Base-by-base conservation (phyloP, 805 yeast genomes). In the Candida manassasensis region DNA sequence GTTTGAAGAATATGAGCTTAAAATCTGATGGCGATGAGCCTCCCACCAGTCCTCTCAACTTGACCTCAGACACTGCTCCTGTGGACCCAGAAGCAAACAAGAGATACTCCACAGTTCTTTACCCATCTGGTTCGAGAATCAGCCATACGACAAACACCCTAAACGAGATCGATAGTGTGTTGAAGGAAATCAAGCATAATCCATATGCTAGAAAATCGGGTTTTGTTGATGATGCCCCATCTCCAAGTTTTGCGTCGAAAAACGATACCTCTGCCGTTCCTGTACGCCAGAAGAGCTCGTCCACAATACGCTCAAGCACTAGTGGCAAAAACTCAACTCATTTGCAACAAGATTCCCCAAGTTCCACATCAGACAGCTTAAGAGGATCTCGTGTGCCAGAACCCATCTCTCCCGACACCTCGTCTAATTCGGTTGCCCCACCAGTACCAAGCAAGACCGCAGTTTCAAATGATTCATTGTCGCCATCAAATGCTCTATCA, bases 101-200 rank as follows among this genome's bases (percentile, higher is more conserved):
- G 11, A 12, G 19, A 19, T 17, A 6, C 28, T 25, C 32, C 19
- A 21, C 32, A 7, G 21, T 7, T 6, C 14, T 8, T 9, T 10
- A 16, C 24, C 27, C 21, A n/a, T 26, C 7, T 21, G 11, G 24
- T 9, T 21, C 24, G 9, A 9, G 10, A 21, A 21, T n/a, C n/a
- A n/a, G n/a, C 22, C 22, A 19, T 14, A 24, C 24, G 7, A 7
- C 32, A 13, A 29, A 21, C 10, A 25, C 35, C 6, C 67, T 84
- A 63, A 71, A 69, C 42, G 90, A 84, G 44, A 83, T 84, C 15
- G 90, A 84, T 51, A 75, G 69, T 48, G 93, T 88, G 0, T 56
- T 84, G 30, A 72, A 76, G 44, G 90, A 84, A 47, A 57, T 83
- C 22, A 71, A 75, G 37, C 44, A 29, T 8, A 21, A 21, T 6